These are phyloP conservation scores for Talaromyces sp. DNA, from an alignment of 2,329 filamentous ascomycete species.

Conservation along the genomic window DNA sequence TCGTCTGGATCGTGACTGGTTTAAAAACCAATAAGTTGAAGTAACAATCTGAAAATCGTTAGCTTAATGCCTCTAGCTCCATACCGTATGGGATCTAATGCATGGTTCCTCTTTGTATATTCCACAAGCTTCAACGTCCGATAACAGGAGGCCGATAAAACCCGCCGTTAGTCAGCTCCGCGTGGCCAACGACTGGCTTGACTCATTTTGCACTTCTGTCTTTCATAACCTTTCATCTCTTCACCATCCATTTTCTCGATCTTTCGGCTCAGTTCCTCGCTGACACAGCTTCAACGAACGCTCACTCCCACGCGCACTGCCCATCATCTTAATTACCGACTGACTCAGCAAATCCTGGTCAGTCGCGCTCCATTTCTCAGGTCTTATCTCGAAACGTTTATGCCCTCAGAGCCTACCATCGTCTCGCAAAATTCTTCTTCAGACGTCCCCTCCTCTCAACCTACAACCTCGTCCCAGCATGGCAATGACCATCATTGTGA, in stretches of 20 bases:
- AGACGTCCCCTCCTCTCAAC: constrained; percentile 36
- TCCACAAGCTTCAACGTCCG: neutral
- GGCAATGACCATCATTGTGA: constrained; percentile 51
- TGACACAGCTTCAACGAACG: neutral
- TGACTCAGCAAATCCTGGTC: constrained; percentile 54
- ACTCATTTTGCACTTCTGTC: neutral
- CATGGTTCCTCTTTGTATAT: neutral
- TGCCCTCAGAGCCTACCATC: constrained; percentile 60
- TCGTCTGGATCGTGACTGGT: neutral
- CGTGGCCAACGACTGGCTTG: neutral
- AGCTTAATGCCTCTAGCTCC: neutral
- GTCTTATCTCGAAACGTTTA: constrained; percentile 50
- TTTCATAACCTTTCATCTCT: neutral
- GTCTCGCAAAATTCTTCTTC: constrained; percentile 46
- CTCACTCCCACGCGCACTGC: neutral
- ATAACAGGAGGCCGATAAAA: neutral
- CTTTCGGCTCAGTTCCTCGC: neutral
- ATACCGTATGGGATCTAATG: neutral
- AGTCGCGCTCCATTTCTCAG: constrained; percentile 45
- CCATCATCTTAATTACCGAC: constrained; percentile 32
- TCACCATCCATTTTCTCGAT: neutral
- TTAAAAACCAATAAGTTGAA: neutral
- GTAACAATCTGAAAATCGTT: neutral
- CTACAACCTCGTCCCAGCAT: constrained; percentile 53
- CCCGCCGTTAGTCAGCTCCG: constrained; percentile 14